Conservation (phyloP, 768 basidiomycete species). For the Suillus lakei region DNA sequence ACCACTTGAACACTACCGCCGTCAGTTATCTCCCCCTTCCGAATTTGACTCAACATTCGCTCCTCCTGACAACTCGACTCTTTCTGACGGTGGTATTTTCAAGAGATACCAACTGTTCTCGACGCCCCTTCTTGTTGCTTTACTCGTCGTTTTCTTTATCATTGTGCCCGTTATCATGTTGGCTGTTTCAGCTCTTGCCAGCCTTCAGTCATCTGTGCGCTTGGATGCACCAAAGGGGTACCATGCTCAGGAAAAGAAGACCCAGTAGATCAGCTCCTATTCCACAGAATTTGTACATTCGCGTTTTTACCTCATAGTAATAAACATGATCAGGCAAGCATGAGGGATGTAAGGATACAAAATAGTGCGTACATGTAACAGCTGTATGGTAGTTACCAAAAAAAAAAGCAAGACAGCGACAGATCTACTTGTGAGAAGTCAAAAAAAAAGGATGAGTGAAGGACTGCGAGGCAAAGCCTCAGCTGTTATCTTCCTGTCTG, state of each 20-base stretch:
- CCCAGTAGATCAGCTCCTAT: constrained; percentile 51
- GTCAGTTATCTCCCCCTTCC: constrained; percentile 39
- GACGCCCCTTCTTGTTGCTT: constrained; percentile 68
- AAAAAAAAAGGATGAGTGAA: constrained; percentile 5
- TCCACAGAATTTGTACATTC: constrained; percentile 20
- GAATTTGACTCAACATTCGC: constrained; percentile 33
- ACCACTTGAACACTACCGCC: constrained; percentile 43
- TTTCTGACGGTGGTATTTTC: constrained; percentile 62
- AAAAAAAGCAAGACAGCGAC: constrained; percentile 8
- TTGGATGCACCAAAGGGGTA: constrained; percentile 69
- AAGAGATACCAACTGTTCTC: constrained; percentile 79
- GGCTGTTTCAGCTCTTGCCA: constrained; percentile 68
- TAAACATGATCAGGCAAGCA: not conserved
- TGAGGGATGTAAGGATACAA: constrained; percentile 34
- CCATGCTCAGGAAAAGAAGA: constrained; percentile 75
- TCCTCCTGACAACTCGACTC: constrained; percentile 39
- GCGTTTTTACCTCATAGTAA: constrained; percentile 1
- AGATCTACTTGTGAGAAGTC: constrained; percentile 14
- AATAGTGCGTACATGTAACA: constrained; percentile 20
- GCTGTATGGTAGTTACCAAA: constrained; percentile 13
- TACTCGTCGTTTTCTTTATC: constrained; percentile 69
- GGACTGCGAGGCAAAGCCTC: constrained; percentile 9
- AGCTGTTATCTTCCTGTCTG: constrained; percentile 33
- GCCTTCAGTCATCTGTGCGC: constrained; percentile 72
- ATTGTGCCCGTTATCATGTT: constrained; percentile 68